Conservation (phyloP, 805 yeast genomes). For the Metschnikowia kunwiensis region DNA sequence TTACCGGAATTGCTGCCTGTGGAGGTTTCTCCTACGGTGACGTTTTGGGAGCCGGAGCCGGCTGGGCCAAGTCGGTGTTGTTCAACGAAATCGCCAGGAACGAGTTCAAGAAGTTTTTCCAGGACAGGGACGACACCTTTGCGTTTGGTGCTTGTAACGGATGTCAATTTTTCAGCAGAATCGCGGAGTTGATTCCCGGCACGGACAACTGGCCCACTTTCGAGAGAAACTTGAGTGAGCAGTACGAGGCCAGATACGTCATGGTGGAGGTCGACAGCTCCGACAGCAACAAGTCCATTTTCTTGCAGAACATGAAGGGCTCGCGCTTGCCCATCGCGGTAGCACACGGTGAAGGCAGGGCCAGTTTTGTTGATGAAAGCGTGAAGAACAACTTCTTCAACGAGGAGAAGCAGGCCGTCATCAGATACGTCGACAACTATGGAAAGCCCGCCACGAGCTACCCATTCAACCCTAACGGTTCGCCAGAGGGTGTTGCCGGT, state of each 20-base stretch:
- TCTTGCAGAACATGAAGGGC: constrained; percentile 89
- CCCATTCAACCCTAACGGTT: constrained; percentile 96
- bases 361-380: constrained; percentile 54
- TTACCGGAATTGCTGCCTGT: constrained; percentile 95
- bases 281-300: constrained; percentile 57
- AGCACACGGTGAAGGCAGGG: constrained; percentile 98
- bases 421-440: constrained; percentile 87
- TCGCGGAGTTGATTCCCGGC: constrained; percentile 87
- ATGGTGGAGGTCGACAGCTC: constrained; percentile 69
- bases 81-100: constrained; percentile 73
- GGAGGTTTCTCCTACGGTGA: constrained; percentile 99
- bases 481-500: constrained; percentile 92
- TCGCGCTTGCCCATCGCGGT: constrained; percentile 93
- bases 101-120: constrained; percentile 79
- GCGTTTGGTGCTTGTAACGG: constrained; percentile 99
- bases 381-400: constrained; percentile 45
- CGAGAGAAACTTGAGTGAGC: constrained; percentile 87
- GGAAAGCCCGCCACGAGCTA: constrained; percentile 78
- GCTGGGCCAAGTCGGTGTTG: constrained; percentile 97
- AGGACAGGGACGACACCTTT: constrained; percentile 84
- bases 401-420: constrained; percentile 53
- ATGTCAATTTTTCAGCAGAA: constrained; percentile 89
- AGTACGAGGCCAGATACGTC: constrained; percentile 91
- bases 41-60: constrained; percentile 97
- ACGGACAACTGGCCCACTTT: constrained; percentile 94